Percentiles rank a stretch among this genome's conserved stretches.
Conservation (phyloP, 441 rosid genomes). For the Macaranga tanarius region DNA sequence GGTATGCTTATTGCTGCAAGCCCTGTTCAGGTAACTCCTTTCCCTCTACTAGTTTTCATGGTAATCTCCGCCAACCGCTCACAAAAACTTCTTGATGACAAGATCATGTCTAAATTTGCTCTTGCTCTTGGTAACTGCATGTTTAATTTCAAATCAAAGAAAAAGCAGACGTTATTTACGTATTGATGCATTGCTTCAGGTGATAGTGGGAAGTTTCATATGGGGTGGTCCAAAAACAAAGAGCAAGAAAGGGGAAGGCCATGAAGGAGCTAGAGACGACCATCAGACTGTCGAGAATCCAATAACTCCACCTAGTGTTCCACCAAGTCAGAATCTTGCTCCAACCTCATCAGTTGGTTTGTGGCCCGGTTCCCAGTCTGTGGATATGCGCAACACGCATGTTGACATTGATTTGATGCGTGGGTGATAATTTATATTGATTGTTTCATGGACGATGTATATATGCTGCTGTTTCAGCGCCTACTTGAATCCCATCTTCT, state of each 20-base stretch:
- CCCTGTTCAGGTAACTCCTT: conserved; percentile 69
- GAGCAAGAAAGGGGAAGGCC: conserved; percentile 49
- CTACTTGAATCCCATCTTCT: conserved; percentile 28
- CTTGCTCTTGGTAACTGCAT: neutral
- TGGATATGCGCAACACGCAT: conserved; percentile 69
- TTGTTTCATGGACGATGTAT: conserved; percentile 33
- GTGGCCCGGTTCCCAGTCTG: conserved; percentile 67
- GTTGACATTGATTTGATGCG: conserved; percentile 89
- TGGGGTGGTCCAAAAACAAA: conserved; percentile 74
- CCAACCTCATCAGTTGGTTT: conserved; percentile 50
- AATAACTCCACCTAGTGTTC: conserved; percentile 41
- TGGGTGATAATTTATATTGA: conserved; percentile 42
- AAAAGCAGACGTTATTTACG: neutral
- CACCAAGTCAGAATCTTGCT: conserved; percentile 58
- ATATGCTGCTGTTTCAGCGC: conserved; percentile 35
- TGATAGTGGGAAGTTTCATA: conserved; percentile 81
- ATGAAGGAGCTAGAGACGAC: conserved; percentile 50
- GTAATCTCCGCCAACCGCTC: neutral
- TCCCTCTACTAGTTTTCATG: neutral
- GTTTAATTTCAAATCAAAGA: neutral
- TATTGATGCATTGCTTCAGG: conserved; percentile 39
- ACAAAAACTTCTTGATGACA: neutral
- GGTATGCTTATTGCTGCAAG: conserved; percentile 88
- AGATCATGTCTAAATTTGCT: neutral
- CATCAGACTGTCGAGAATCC: conserved; percentile 45